A percentile compares a stretch with the other conserved stretches of the same genome.
Evolutionary conservation across 208 protist genomes (phyloP).

Genomic region (Leptomonas seymouri): DNA sequence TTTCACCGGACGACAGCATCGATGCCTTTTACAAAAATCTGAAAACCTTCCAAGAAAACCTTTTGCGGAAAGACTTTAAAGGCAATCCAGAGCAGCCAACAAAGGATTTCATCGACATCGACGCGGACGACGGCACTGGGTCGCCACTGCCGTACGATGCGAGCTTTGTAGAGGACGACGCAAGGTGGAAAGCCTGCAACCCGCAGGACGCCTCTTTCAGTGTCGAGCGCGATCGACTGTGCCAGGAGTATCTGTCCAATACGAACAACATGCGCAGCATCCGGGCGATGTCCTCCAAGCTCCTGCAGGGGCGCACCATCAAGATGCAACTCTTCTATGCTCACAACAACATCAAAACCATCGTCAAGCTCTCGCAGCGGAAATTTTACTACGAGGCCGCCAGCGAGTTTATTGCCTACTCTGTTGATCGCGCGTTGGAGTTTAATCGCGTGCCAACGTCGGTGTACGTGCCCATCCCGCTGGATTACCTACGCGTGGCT

Average conservation of each 20-base stretch:
- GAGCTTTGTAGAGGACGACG: conserved; percentile 20
- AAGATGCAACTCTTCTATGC: conserved; percentile 80
- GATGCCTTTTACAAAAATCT: conserved; percentile 28
- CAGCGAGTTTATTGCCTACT: conserved; percentile 74
- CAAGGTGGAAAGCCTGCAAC: conserved; percentile 66
- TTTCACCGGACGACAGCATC: conserved; percentile 20
- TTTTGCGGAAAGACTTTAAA: conserved; percentile 35
- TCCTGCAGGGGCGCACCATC: conserved; percentile 76
- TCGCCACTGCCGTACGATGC: conserved; percentile 56
- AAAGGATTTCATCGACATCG: conserved; percentile 61
- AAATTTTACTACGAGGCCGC: conserved; percentile 84
- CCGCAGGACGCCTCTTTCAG: conserved; percentile 71
- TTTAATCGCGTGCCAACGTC: conserved; percentile 78
- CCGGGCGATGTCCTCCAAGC: conserved; percentile 65
- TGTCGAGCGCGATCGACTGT: conserved; percentile 52
- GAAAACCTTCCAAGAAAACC: conserved; percentile 36
- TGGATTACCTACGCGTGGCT: conserved; percentile 76
- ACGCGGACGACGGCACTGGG: conserved; percentile 41
- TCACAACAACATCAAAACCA: conserved; percentile 71
- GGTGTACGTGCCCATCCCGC: conserved; percentile 55
- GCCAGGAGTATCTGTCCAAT: conserved; percentile 72
- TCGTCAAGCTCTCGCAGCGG: conserved; percentile 82
- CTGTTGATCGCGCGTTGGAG: conserved; percentile 62
- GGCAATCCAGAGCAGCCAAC: conserved; percentile 70
- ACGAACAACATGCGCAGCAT: conserved; percentile 82